phyloP scores from a whole-genome alignment of 2,329 filamentous ascomycete genomes.

The Arthrocladium fulminans region DNA sequence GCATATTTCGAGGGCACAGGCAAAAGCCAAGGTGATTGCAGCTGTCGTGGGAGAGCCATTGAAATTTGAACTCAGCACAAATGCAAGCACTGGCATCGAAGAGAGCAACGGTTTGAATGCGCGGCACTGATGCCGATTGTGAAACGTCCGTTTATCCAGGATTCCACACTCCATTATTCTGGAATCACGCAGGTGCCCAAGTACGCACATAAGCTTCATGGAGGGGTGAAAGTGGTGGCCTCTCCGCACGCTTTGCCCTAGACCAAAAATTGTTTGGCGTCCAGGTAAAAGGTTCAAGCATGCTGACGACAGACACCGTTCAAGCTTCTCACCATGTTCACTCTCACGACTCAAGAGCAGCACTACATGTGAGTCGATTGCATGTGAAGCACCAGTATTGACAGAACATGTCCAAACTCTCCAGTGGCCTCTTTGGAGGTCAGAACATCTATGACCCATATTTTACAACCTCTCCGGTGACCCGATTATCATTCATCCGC shows the following conservation, averaged over 20 bases:
- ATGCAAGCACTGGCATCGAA: conserved; percentile 20
- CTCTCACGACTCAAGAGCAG: no score
- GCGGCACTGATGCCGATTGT: conserved; percentile 43
- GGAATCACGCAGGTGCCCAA: no score
- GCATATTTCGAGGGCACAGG: conserved; percentile 68
- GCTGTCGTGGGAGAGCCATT: conserved; percentile 50
- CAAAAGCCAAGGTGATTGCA: conserved; percentile 78
- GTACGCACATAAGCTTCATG: no score
- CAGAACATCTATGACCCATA: conserved; percentile 9
- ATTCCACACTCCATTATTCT: background rate
- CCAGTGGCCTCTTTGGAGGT: background rate
- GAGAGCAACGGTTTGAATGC: conserved; percentile 25
- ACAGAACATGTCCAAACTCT: background rate
- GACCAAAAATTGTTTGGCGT: no score
- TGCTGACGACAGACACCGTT: no score
- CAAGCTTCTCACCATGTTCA: no score
- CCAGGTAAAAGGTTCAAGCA: no score
- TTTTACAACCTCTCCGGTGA: conserved; percentile 37
- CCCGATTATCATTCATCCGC: conserved; percentile 41
- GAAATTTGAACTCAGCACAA: conserved; percentile 14
- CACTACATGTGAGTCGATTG: no score
- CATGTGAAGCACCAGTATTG: no score
- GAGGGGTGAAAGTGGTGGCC: no score
- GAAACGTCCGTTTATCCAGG: no score
- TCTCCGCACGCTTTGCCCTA: no score